Base-by-base conservation (phyloP, 257 asterid species). In the Cinchona pubescens region DNA sequence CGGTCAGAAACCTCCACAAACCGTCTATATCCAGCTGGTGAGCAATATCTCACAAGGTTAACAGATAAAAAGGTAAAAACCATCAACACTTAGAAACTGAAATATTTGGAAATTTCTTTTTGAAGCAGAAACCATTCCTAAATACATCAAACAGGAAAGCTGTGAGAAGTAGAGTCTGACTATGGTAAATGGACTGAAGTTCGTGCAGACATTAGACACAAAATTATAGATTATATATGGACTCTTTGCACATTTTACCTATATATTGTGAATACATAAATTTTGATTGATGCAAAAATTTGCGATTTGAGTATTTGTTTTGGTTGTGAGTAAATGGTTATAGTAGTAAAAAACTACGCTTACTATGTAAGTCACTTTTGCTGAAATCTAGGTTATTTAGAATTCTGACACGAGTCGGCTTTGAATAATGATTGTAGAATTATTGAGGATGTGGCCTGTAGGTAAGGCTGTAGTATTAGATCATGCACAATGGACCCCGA, bases 1-100 rank as follows among this genome's bases (percentile, higher is more conserved):
- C 0, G 37, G 14, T 73, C 43, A 81, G 87, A 79, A 69, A 76
- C 75, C 81, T 79, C 86, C 84, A 69, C 77, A 83, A n/a, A 71
- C 89, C 85, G 81, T 68, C 75, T 67, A 72, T 38, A 67, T 76
- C 84, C 89, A 86, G 91, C 94, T 86, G 92, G 82, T 83, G 29
- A 74, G 83, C 96, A 88, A 82, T 86, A 79, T 78, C 49, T 78
- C 48, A 34, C 62, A 53, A 19, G 71, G 63, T 66, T n/a, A 67
- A 0, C 4, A 38, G 42, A 8, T 38, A 3, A 38, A 38, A 55
- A 75, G 67, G 45, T 53, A 35, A 18, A 34, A 75, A 64, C 43
- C 76, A 63, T 63, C 35, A 9, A 45, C 7, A 42, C 15, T 6
- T 0, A 37, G 10, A 51, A 32, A 51, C 42, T 45, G 37, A 49